These are phyloP conservation scores for Lentinus tigrinus DNA, from an alignment of 768 basidiomycete species.

Conservation along the genomic window DNA sequence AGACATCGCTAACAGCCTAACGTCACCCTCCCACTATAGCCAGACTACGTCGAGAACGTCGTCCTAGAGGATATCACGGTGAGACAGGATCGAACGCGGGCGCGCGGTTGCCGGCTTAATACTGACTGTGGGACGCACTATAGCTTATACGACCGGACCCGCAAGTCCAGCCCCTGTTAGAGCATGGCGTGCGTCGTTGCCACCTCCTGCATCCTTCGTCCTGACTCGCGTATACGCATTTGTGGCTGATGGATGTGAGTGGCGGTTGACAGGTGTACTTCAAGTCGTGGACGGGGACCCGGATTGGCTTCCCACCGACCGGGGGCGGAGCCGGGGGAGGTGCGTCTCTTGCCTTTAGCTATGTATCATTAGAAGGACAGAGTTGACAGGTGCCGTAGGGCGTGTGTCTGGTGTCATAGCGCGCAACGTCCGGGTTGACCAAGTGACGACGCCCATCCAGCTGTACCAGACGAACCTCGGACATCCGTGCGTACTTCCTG, in stretches of 20 bases:
- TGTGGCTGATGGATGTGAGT: neutral
- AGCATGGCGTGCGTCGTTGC: conserved; percentile 47
- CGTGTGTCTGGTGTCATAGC: conserved; percentile 43
- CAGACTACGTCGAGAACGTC: conserved; percentile 55
- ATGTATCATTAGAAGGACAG: neutral
- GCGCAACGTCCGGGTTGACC: conserved; percentile 44
- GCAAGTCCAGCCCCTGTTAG: conserved; percentile 55
- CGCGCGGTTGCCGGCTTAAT: no score
- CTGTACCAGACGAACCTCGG: conserved; percentile 53
- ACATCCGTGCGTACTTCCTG: conserved; percentile 34
- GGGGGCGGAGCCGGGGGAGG: conserved; percentile 56
- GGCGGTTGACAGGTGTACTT: conserved; percentile 45
- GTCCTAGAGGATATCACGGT: conserved; percentile 48
- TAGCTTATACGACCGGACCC: conserved; percentile 49
- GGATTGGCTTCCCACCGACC: conserved; percentile 52
- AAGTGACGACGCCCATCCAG: conserved; percentile 45
- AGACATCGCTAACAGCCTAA: no score
- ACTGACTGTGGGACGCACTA: no score
- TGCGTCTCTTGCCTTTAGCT: neutral
- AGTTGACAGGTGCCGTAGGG: conserved; percentile 29
- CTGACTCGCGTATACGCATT: no score
- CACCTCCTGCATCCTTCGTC: no score
- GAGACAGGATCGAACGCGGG: neutral
- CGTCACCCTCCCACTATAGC: conserved; percentile 29
- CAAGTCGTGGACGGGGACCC: conserved; percentile 54